Conservation (phyloP, 768 basidiomycete species). For the Mycena olivaceomarginata region DNA sequence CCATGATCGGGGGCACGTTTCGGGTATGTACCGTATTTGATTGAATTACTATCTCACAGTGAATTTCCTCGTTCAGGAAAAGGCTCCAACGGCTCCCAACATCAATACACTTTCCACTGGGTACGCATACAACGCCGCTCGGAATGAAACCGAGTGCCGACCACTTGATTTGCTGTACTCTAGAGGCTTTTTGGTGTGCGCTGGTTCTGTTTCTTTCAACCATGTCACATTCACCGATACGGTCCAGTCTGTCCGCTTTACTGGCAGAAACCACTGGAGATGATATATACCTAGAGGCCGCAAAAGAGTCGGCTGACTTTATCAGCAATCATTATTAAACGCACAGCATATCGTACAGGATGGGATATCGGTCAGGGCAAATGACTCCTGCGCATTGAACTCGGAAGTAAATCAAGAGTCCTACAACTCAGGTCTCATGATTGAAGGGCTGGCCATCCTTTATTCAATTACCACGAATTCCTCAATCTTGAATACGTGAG, state of each 20-base stretch:
- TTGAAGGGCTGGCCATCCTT: slow-evolving; percentile 16
- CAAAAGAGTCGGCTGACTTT: slow-evolving; percentile 15
- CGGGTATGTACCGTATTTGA: not conserved
- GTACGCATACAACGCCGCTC: not conserved
- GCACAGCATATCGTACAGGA: not conserved
- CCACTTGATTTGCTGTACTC: not conserved
- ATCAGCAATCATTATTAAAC: not conserved
- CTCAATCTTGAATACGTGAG: slow-evolving; percentile 25
- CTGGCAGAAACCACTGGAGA: slow-evolving; percentile 23
- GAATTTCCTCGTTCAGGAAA: not conserved
- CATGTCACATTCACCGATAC: not conserved
- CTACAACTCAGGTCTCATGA: slow-evolving; percentile 32
- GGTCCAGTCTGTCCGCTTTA: slow-evolving; percentile 20
- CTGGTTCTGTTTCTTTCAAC: not conserved
- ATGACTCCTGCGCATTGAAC: not conserved
- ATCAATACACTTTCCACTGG: not conserved
- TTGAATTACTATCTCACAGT: not conserved
- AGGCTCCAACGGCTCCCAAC: not conserved
- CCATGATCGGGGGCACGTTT: not conserved
- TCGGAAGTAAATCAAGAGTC: not conserved
- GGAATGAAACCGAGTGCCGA: not conserved
- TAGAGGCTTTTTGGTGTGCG: not conserved
- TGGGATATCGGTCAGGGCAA: not conserved
- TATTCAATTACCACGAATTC: slow-evolving; percentile 35
- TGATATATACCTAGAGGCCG: slow-evolving; percentile 23